Percentiles rank a stretch among this genome's conserved stretches.
Evolutionary conservation across 495 filamentous ascomycete genomes (phyloP).

Genomic region (Baudoinia panamericana): DNA sequence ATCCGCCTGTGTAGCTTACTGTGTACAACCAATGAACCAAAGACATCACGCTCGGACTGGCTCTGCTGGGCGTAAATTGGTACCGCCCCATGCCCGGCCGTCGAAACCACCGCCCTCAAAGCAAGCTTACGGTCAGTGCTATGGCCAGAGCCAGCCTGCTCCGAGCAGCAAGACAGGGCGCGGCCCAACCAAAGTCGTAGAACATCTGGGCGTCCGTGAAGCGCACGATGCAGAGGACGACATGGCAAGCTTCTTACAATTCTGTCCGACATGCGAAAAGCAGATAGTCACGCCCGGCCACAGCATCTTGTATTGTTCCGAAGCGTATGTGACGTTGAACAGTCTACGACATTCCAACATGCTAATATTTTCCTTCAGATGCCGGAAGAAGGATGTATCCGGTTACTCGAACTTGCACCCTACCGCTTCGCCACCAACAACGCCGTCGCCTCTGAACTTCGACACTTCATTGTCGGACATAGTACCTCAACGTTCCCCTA

Average conservation of each 20-base stretch:
- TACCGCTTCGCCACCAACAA: conserved; percentile 15
- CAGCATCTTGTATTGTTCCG: conserved; percentile 38
- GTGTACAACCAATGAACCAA: conserved; percentile 6
- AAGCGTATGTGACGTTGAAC: conserved; percentile 24
- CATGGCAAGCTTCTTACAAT: conserved; percentile 51
- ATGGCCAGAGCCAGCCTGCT: background rate
- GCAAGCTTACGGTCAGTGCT: conserved; percentile 4
- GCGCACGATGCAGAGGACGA: conserved; percentile 41
- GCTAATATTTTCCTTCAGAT: conserved; percentile 21
- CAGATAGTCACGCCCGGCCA: conserved; percentile 54
- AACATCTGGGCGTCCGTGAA: conserved; percentile 30
- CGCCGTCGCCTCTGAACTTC: conserved; percentile 22
- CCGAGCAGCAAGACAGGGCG: background rate
- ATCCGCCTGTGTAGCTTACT: background rate
- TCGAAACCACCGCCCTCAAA: conserved; percentile 1
- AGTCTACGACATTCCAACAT: conserved; percentile 1
- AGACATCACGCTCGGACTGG: conserved; percentile 2
- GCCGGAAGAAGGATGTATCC: conserved; percentile 30
- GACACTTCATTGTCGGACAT: conserved; percentile 29
- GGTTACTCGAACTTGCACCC: conserved; percentile 5
- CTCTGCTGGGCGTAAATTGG: conserved; percentile 8
- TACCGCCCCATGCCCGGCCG: conserved; percentile 7
- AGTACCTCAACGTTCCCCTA: conserved; percentile 31
- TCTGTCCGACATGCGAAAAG: conserved; percentile 53
- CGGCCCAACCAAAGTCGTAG: background rate